Conservation (phyloP, 768 basidiomycete species). For the Mrakia blollopis region DNA sequence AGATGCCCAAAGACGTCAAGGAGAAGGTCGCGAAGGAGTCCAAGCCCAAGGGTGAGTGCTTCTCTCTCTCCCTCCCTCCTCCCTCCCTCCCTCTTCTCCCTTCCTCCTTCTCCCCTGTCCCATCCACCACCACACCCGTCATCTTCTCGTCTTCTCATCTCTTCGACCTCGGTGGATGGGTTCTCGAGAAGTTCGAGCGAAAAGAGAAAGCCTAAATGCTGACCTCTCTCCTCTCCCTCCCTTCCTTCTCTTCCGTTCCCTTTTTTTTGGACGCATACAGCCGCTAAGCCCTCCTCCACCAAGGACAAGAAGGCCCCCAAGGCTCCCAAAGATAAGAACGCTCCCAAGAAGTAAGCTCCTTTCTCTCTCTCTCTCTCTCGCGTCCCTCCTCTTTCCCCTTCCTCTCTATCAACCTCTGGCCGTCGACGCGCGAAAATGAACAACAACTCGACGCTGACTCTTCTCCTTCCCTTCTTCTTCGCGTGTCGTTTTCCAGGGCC, state of each 20-base stretch:
- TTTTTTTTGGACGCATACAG: neutral
- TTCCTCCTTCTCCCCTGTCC: no score
- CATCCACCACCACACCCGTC: no score
- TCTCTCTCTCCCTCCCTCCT: no score
- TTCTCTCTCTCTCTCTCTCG: no score
- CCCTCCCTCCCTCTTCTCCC: no score
- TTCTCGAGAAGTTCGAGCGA: no score
- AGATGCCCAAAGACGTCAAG: no score
- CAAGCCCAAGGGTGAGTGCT: no score
- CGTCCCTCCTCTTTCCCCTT: neutral
- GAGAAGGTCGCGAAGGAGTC: no score
- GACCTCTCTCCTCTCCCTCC: neutral
- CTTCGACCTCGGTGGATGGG: no score
- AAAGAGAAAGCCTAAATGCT: neutral
- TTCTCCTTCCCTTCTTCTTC: neutral
- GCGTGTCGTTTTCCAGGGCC: constrained; percentile 48
- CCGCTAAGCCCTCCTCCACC: neutral
- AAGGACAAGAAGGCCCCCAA: constrained; percentile 34
- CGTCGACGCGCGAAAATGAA: neutral
- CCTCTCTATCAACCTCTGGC: neutral
- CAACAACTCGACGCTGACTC: constrained; percentile 26
- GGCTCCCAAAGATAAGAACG: constrained; percentile 64
- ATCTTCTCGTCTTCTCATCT: no score
- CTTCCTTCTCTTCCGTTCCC: neutral
- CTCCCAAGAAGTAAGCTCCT: constrained; percentile 61